Evolutionary conservation across 805 yeast species (phyloP), one percentile per base, ranked within the genome.

Genomic region (Ascoidea rubescens): DNA sequence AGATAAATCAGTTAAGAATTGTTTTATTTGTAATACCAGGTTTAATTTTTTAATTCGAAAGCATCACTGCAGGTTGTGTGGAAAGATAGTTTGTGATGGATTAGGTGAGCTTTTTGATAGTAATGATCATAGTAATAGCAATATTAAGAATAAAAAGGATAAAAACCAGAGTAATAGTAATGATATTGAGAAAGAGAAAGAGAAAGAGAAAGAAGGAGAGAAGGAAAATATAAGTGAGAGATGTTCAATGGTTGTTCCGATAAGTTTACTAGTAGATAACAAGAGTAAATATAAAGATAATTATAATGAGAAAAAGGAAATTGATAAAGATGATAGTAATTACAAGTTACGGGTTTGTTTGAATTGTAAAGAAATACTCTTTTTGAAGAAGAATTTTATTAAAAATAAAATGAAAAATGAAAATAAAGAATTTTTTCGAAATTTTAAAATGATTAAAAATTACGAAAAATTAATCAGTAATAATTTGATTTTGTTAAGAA

Each of bases 21-120:
- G 88, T 58, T 68, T 71, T 33, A 61, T 72, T 14, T 82, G 88
- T 60, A 57, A 62, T 16, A 53, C 63, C 0, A 58, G 57, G 42
- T 82, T 75, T 62, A 68, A 75, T 1, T 67, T 80, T 51, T 70
- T 80, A 58, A 71, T 73, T 56, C 68, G 87, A 53, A 72, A 80
- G 52, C 88, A 82, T 63, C 88, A 82, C 63, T 82, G 88, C 60
- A 69, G 88, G 47, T 72, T 73, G 55, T 82, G 88, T 64, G 88
- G 88, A 1, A 67, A 76, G n/a, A 74, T 82, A 3, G 81, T 75
- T 44, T 82, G 89, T 62, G 75, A 37, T 37, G 14, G 14, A 4
- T 10, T 37, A 8, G 14, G 14, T 4, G 43, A 37, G 43, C 14
- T 10, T 4, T 37, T 37, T 14, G 14, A 37, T 37, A 14, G 14